These are phyloP conservation scores for Echinosophora koreensis DNA, from an alignment of 306 rosid species.

Conservation along the genomic window DNA sequence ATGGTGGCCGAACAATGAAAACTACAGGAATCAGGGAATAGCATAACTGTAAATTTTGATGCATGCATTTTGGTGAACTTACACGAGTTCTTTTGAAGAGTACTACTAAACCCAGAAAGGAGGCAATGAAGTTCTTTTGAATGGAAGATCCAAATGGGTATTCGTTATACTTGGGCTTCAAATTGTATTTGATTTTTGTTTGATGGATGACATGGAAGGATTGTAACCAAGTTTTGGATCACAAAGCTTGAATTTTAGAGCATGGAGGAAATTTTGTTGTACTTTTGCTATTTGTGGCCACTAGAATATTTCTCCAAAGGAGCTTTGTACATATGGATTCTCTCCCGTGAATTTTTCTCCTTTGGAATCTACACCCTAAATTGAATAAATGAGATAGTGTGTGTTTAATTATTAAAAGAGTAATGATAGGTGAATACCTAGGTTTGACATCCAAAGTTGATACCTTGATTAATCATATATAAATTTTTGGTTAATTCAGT, in stretches of 20 bases:
- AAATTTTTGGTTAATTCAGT: too few species aligned
- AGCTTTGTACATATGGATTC: too few species aligned
- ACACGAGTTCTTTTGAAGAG: background rate
- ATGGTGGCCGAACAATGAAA: constrained; percentile 43
- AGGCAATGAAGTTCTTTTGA: background rate
- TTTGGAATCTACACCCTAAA: too few species aligned
- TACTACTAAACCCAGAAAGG: background rate
- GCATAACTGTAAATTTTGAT: background rate
- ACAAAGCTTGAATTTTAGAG: background rate
- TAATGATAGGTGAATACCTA: too few species aligned
- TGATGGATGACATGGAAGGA: background rate
- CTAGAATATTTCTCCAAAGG: too few species aligned
- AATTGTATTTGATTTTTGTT: background rate
- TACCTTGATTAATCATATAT: too few species aligned
- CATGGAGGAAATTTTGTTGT: background rate
- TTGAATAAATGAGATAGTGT: too few species aligned
- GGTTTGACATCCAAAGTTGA: too few species aligned
- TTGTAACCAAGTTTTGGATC: background rate
- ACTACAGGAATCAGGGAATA: background rate
- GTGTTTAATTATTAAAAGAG: too few species aligned
- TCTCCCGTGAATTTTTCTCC: too few species aligned
- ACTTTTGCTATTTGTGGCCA: too few species aligned
- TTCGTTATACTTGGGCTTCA: background rate
- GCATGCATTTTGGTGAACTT: background rate
- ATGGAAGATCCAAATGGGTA: too few species aligned